phyloP scores from a whole-genome alignment of 441 rosid genomes.

The Viola pubescens region DNA sequence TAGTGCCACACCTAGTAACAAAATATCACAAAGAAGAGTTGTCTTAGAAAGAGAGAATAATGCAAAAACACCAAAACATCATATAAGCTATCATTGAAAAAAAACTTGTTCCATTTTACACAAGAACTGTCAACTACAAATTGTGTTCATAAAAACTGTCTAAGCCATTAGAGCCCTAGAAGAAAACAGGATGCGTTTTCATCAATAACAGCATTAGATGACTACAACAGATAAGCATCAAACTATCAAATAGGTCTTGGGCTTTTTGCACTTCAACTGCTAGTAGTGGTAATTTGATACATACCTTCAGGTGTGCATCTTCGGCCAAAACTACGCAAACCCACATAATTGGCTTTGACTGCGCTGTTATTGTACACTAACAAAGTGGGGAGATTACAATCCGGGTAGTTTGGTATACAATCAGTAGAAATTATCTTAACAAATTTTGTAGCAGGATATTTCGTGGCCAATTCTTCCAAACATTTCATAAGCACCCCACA shows the following conservation, averaged over 20 bases:
- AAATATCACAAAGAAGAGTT: conserved; percentile 1
- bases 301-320: conserved; percentile 94
- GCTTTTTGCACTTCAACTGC: too few species aligned
- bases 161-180: background rate
- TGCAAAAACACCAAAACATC: too few species aligned
- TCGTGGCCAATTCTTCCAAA: conserved; percentile 74
- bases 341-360: conserved; percentile 83
- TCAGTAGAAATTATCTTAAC: conserved; percentile 94
- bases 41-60: too few species aligned
- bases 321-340: conserved; percentile 74
- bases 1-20: conserved; percentile 71
- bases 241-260: background rate
- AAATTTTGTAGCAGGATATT: conserved; percentile 87
- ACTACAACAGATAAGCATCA: background rate
- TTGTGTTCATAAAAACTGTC: background rate
- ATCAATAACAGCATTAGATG: too few species aligned
- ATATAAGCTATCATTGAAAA: too few species aligned
- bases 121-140: background rate
- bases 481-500: conserved; percentile 69
- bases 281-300: conserved; percentile 3
- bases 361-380: conserved; percentile 87
- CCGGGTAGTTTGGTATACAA: conserved; percentile 94
- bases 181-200: too few species aligned
- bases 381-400: conserved; percentile 83
- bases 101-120: too few species aligned